phyloP scores from a whole-genome alignment of 345 rosid species.

The Populus simonii region DNA sequence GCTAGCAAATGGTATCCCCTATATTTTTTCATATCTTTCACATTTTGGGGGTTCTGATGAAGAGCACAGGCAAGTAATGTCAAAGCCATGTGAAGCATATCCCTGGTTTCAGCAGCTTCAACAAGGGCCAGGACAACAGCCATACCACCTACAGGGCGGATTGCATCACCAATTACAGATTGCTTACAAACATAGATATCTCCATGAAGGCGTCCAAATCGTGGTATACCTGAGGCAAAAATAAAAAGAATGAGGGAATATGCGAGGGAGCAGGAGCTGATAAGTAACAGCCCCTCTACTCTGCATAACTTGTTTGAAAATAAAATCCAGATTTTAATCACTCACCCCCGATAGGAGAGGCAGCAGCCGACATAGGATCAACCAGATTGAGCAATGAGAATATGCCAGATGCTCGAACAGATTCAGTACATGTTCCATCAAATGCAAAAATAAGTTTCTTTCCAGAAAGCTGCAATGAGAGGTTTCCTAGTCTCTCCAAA shows the following conservation, averaged over 20 bases:
- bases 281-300: background rate
- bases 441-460: conserved; percentile 97
- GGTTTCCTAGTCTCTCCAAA: conserved; percentile 82
- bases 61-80: conserved; percentile 85
- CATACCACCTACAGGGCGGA: conserved; percentile 89
- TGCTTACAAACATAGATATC: conserved; percentile 80
- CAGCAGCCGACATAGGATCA: conserved; percentile 96
- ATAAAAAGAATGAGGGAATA: background rate
- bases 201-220: conserved; percentile 89
- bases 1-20: conserved; percentile 98
- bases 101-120: conserved; percentile 91
- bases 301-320: background rate
- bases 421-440: conserved; percentile 90
- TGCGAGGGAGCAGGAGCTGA: conserved; percentile 9
- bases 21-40: conserved; percentile 89
- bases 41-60: conserved; percentile 94
- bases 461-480: conserved; percentile 87
- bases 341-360: conserved; percentile 98
- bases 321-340: background rate
- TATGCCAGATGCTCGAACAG: conserved; percentile 71
- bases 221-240: conserved; percentile 74
- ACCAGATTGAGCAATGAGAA: conserved; percentile 91
- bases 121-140: conserved; percentile 82
- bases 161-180: conserved; percentile 83
- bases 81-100: conserved; percentile 97